Evolutionary conservation across 345 rosid genomes (phyloP), one percentile per base, ranked within the genome.

Genomic region (Streptanthus diversifolius): DNA sequence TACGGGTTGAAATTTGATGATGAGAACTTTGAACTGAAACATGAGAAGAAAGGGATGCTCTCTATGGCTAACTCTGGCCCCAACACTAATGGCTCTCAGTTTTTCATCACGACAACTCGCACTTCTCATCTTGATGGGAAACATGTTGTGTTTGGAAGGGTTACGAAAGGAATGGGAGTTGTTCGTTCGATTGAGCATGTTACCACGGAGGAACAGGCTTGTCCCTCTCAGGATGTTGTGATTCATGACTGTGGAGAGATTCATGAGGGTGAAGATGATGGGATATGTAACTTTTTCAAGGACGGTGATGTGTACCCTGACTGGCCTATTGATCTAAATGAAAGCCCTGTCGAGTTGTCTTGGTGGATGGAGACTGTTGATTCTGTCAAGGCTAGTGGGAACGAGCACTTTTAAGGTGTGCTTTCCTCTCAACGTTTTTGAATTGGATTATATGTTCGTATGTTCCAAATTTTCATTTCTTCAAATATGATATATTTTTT

Each of bases 301-400:
- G 99, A 95, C 30, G 98, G 98, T n/a, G 99, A 95, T 76, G 53
- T 68, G 29, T 86, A 76, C 80, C 95, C 97, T 48, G 98, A 95
- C 74, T 92, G 97, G 95, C 97, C 99, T 7, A 79, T 83, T 78
- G 99, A 95, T 70, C 97, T 95, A 33, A 76, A 79, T 36, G 80
- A 82, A 66, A 85, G 73, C 64, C 84, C 91, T 17, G 56, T 56
- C 19, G 92, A 90, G 71, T 83, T 95, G 18, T 68, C 87, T 29
- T 95, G 98, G 99, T 95, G 99, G 99, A 86, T 88, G 90, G 84
- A 75, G 61, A 87, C 92, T 63, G 97, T 84, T 25, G 89, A 90
- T 49, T 84, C 83, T 37, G 81, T 90, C 32, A 90, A 95, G 82
- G 85, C 80, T 56, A 79, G 66, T 33, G 99, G 98, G 24, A 95